Conservation (phyloP, 2,329 filamentous ascomycete genomes). For the Knufia fluminis region DNA sequence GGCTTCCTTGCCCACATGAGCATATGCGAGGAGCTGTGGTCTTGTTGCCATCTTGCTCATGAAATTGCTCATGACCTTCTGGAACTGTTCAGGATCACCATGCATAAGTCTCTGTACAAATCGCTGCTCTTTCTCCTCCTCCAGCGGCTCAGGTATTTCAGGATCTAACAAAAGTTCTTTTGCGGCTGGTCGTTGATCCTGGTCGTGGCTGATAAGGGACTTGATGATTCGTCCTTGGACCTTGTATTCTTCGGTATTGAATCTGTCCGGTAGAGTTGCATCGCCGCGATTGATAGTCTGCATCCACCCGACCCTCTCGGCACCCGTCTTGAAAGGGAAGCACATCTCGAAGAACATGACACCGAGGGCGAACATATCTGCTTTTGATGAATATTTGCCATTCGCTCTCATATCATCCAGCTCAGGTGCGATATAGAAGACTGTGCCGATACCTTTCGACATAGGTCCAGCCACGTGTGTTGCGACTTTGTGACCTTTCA, state of each 20-base stretch:
- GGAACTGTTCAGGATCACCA: constrained; percentile 75
- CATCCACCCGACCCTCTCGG: constrained; percentile 58
- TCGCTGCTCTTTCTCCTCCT: constrained; percentile 80
- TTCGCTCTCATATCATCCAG: constrained; percentile 55
- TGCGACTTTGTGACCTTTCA: constrained; percentile 27
- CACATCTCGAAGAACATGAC: constrained; percentile 99
- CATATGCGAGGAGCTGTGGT: constrained; percentile 49
- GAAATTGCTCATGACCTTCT: constrained; percentile 64
- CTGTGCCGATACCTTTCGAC: constrained; percentile 54
- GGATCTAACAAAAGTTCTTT: constrained; percentile 74
- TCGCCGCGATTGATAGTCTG: constrained; percentile 48
- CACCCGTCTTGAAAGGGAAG: constrained; percentile 49
- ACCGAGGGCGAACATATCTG: constrained; percentile 96
- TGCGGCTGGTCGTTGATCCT: constrained; percentile 72
- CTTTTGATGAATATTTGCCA: constrained; percentile 80
- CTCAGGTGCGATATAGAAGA: constrained; percentile 88
- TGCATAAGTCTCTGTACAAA: constrained; percentile 74
- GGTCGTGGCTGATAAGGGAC: constrained; percentile 71
- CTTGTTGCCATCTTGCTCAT: constrained; percentile 77
- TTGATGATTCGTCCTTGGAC: constrained; percentile 64
- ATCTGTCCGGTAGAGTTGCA: constrained; percentile 62
- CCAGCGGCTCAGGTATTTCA: constrained; percentile 81
- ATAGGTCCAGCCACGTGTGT: constrained; percentile 44
- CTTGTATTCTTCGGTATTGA: constrained; percentile 36
- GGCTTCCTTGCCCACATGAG: constrained; percentile 33